Base-by-base conservation (phyloP, 495 filamentous ascomycete genomes). In the Lasiosphaeria miniovina region DNA sequence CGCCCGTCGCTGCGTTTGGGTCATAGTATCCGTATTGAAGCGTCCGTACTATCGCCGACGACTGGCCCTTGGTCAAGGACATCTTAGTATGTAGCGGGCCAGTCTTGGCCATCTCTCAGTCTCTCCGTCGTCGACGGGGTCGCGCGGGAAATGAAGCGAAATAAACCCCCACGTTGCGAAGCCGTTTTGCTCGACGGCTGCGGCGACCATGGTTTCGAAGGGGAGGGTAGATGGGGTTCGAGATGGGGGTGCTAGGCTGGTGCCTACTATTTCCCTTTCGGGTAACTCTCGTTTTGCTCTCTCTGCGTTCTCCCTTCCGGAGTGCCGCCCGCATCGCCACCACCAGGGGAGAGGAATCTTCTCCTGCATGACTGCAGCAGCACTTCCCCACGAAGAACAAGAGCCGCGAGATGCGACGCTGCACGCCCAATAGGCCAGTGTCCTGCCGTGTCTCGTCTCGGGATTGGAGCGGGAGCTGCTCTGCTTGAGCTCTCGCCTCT, bases 361-460 rank as follows among this genome's bases (percentile, higher is more conserved):
- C 14, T 36, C 52, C 52, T 54, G 36, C 52, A 41, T 52, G 34
- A 24, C 50, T 35, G 50, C 50, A 52, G 34, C 50, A 10, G 24
- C 24, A 24, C 24, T 24, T 15, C 31, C 50, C 31, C 50, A 33
- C 6, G 35, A 10, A 36, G 24, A 24, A 24, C 24, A 54, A 54
- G 52, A 54, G 52, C 52, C 52, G 52, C 52, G 52, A 54, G 52
- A 54, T 36, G 52, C 24, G 35, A 54, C 52, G 6, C 36, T 54
- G 52, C 52, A 24, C 36, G 40, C 4, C 10, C 5, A 36, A 24
- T 24, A 24, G 24, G 24, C 24, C 24, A 24, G 24, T 24, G 24
- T 24, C 24, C 24, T 24, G 24, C 24, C 24, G 24, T 2, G 24
- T 24, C 24, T 24, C 2, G 24, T 24, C 24, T 24, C 24, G 24